A percentile compares a stretch with the other conserved stretches of the same genome.
These are phyloP conservation scores for Botryotinia convoluta DNA, from an alignment of 2,329 filamentous ascomycete genomes.

Conservation along the genomic window DNA sequence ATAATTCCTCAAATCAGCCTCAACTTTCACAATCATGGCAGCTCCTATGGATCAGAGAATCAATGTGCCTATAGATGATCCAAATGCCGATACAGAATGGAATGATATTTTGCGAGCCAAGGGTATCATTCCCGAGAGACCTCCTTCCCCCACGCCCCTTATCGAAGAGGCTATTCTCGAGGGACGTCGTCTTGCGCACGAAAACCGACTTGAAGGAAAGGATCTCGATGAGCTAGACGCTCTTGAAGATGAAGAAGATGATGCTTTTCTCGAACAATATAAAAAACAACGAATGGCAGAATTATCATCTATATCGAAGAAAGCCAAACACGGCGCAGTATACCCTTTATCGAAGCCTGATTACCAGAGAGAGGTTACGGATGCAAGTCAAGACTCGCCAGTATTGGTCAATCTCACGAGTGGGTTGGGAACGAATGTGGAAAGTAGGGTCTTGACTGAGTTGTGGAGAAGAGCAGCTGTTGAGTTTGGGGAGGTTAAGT, in stretches of 20 bases:
- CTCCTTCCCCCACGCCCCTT: conserved; percentile 89
- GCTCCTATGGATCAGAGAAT: conserved; percentile 63
- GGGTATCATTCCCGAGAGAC: conserved; percentile 95
- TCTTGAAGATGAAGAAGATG: conserved; percentile 93
- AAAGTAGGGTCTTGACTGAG: conserved; percentile 79
- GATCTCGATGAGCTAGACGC: conserved; percentile 91
- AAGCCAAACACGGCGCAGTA: conserved; percentile 81
- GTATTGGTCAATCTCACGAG: conserved; percentile 82
- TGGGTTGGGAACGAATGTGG: conserved; percentile 72
- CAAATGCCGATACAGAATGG: conserved; percentile 98
- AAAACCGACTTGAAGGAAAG: conserved; percentile 91
- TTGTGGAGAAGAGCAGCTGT: conserved; percentile 80
- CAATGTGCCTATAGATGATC: conserved; percentile 85
- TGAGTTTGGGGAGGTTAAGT: conserved; percentile 93
- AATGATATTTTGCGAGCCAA: conserved; percentile 98
- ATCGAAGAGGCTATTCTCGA: conserved; percentile 92
- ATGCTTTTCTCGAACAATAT: conserved; percentile 84
- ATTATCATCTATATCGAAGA: conserved; percentile 69
- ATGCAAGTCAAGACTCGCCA: conserved; percentile 69
- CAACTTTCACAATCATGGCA: conserved; percentile 47
- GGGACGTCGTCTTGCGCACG: conserved; percentile 78
- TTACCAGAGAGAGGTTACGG: conserved; percentile 86
- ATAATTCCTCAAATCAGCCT: neutral
- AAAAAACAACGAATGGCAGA: conserved; percentile 84
- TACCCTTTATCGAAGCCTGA: conserved; percentile 95